Evolutionary conservation across 1,284 basidiomycete genomes (phyloP).

Genomic region (Trichosporon inkin): DNA sequence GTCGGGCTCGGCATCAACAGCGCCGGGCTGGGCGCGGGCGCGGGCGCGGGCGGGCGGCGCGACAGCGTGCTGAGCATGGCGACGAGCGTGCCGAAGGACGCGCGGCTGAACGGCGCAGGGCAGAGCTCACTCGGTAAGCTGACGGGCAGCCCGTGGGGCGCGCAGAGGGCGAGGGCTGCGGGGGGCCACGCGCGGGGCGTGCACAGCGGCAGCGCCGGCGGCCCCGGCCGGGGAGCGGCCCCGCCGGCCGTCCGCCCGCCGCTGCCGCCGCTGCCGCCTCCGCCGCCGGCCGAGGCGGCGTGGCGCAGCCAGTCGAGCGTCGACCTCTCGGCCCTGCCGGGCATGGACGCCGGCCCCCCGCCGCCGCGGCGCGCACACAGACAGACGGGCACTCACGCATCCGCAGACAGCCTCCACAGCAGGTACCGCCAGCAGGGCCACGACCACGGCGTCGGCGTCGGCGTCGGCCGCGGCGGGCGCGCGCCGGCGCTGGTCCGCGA

Average conservation of each 20-base stretch:
- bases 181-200: not conserved
- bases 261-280: not conserved
- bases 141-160: not conserved
- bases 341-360: not conserved
- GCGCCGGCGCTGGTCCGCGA: slow-evolving; percentile 13
- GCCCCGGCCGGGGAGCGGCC: not conserved
- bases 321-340: not conserved
- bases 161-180: not conserved
- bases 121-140: slow-evolving; percentile 4
- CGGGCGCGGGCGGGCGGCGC: not conserved
- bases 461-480: too few species aligned
- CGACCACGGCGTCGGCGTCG: too few species aligned
- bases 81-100: slow-evolving; percentile 4
- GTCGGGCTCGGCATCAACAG: not conserved
- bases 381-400: not conserved
- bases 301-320: not conserved
- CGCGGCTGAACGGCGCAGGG: not conserved
- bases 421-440: not conserved
- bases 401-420: not conserved
- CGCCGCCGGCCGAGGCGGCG: not conserved
- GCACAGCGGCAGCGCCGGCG: not conserved
- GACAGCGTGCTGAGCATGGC: not conserved
- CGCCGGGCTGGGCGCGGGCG: not conserved
- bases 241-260: too few species aligned
- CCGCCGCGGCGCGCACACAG: too few species aligned